These are phyloP conservation scores for Elongisporangium anandrum DNA, from an alignment of 352 stramenopile species.

Conservation along the genomic window DNA sequence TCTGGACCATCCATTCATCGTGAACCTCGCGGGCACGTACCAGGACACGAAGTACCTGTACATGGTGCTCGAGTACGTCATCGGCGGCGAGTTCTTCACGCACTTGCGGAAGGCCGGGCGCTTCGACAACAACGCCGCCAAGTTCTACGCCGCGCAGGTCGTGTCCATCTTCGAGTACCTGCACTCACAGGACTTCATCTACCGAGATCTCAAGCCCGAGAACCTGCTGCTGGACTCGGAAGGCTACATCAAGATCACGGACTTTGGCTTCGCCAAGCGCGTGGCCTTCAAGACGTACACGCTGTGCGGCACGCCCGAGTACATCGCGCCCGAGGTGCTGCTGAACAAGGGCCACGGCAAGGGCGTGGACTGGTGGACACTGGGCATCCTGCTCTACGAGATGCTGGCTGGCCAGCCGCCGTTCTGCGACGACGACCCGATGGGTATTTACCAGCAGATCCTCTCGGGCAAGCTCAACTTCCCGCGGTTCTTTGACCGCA, in stretches of 20 bases:
- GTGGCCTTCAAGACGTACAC: constrained; percentile 95
- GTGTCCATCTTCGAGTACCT: constrained; percentile 97
- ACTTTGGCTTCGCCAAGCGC: constrained; percentile 92
- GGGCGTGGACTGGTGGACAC: constrained; percentile 95
- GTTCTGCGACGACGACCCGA: constrained; percentile 95
- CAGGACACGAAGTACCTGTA: constrained; percentile 95
- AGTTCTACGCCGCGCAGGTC: constrained; percentile 93
- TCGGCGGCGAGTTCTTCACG: constrained; percentile 97
- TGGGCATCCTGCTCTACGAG: constrained; percentile 97
- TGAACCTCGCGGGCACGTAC: constrained; percentile 93
- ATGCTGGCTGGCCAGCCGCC: constrained; percentile 96
- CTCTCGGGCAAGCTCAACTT: constrained; percentile 94
- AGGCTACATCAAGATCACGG: constrained; percentile 96
- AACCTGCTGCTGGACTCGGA: constrained; percentile 94
- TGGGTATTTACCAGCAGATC: constrained; percentile 96
- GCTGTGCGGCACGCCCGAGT: constrained; percentile 92
- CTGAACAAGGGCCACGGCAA: constrained; percentile 88
- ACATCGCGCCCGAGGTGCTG: constrained; percentile 91
- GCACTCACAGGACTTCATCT: constrained; percentile 95
- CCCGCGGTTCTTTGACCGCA: constrained; percentile 92
- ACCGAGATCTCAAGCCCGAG: constrained; percentile 95
- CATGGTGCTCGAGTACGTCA: constrained; percentile 97
- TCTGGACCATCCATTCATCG: constrained; percentile 95
- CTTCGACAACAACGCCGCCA: constrained; percentile 91
- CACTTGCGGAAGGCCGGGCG: constrained; percentile 91